Base-by-base conservation (phyloP, 352 stramenopile species). In the Phytophthora cryptogea region DNA sequence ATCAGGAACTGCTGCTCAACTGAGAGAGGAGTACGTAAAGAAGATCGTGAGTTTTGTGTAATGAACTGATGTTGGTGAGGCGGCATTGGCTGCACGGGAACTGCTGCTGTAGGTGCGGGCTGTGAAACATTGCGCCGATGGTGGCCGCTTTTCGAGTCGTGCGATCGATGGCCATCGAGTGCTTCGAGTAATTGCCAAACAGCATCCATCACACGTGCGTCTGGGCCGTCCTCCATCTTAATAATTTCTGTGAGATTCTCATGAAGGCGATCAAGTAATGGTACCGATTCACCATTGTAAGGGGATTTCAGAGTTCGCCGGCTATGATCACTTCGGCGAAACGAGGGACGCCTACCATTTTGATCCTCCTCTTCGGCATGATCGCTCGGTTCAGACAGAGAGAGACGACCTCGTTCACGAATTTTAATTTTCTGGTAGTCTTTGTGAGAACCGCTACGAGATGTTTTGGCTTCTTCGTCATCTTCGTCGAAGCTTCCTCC, bases 1-100 rank as follows among this genome's bases (percentile, higher is more conserved):
- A 88, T 74, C 16, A 81, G 20, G 37, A 82, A 88, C 42, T 88
- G 74, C 61, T 88, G 80, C 44, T 90, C 80, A 1, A 48, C 26
- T 42, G 76, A 80, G 14, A 90, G 53, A 43, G 58, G 51, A 26
- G 63, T 73, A 16, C 31, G 54, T 5, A 73, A 49, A 6, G 59
- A 42, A 32, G 53, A n/a, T 27, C 65, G 59, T 35, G 60, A 27
- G 8, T 43, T 57, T 55, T 46, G 50, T 3, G 11, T 17, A 8
- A 28, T 4, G 20, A 55, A 10, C 13, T 59, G 51, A 11, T 40
- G 50, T 27, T 42, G 44, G 11, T 52, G 42, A 13, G 17, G 17
- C 16, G 54, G 40, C 1, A 36, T 8, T 43, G 39, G 52, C 37
- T 53, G 43, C 10, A 49, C 35, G 28, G 39, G 33, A 17, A 46